Percentiles rank a stretch among this genome's conserved stretches.
These are phyloP conservation scores for Terfezia boudieri DNA, from an alignment of 495 filamentous ascomycete species.

Conservation along the genomic window DNA sequence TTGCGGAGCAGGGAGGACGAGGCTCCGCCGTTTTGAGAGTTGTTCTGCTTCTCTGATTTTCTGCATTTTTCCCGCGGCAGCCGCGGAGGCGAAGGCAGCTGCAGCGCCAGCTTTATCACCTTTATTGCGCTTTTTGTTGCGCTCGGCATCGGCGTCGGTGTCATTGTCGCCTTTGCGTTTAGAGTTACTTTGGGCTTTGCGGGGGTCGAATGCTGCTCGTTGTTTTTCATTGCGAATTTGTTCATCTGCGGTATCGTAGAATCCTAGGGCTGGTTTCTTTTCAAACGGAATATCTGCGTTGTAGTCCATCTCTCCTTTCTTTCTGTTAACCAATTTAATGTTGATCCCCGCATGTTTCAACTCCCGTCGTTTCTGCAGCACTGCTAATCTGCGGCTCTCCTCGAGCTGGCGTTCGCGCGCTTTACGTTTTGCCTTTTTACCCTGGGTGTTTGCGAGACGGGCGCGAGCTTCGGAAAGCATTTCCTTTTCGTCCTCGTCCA, in stretches of 20 bases:
- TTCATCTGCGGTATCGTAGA: slow-evolving; percentile 82
- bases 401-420: slow-evolving; percentile 88
- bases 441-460: slow-evolving; percentile 87
- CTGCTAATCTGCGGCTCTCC: slow-evolving; percentile 70
- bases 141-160: slow-evolving; percentile 57
- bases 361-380: slow-evolving; percentile 85
- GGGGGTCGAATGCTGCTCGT: slow-evolving; percentile 71
- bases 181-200: slow-evolving; percentile 85
- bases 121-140: slow-evolving; percentile 66
- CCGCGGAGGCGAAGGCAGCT: slow-evolving; percentile 61
- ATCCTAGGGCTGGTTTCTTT: slow-evolving; percentile 69
- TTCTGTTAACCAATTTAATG: slow-evolving; percentile 80
- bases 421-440: slow-evolving; percentile 97
- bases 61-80: slow-evolving; percentile 86
- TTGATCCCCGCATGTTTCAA: slow-evolving; percentile 96
- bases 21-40: slow-evolving; percentile 64
- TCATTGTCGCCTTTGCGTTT: slow-evolving; percentile 85
- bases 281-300: slow-evolving; percentile 98
- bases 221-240: slow-evolving; percentile 60
- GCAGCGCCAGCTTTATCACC: slow-evolving; percentile 58
- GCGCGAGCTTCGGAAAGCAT: slow-evolving; percentile 96
- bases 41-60: slow-evolving; percentile 91
- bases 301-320: slow-evolving; percentile 96
- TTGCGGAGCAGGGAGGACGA: slow-evolving; percentile 69
- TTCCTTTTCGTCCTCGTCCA: slow-evolving; percentile 98